A percentile compares a stretch with the other conserved stretches of the same genome.
phyloP scores from a whole-genome alignment of 2,329 filamentous ascomycete species.

The Colletotrichum cuscutae region DNA sequence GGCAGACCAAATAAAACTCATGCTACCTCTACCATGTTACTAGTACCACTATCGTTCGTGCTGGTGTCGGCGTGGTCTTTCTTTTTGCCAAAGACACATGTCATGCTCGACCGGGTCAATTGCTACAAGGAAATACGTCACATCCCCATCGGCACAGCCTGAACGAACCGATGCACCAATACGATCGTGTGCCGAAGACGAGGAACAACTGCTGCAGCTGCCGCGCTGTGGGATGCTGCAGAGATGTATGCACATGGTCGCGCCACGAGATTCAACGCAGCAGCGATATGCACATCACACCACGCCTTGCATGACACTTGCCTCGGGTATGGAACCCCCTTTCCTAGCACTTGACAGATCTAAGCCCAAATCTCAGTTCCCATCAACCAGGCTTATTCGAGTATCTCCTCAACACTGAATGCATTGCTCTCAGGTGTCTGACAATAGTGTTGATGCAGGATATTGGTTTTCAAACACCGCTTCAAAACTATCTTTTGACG shows the following conservation, averaged over 20 bases:
- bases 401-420: neutral
- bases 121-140: neutral
- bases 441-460: neutral
- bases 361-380: slow-evolving; percentile 23
- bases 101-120: neutral
- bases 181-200: neutral
- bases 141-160: neutral
- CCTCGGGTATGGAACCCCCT: neutral
- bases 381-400: neutral
- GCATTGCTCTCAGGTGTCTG: neutral
- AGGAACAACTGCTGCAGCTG: neutral
- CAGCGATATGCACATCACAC: slow-evolving; percentile 20
- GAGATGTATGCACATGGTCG: neutral
- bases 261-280: slow-evolving; percentile 12
- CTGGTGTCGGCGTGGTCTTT: neutral
- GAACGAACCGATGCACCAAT: slow-evolving; percentile 12
- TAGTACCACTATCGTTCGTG: slow-evolving; percentile 18
- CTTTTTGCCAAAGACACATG: neutral
- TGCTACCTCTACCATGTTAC: neutral
- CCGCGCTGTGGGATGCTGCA: neutral
- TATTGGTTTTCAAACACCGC: neutral
- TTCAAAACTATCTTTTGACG: neutral
- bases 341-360: slow-evolving; percentile 3
- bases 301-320: slow-evolving; percentile 20
- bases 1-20: neutral